Base-by-base conservation (phyloP, 768 basidiomycete genomes). In the Lyophyllum shimeji region DNA sequence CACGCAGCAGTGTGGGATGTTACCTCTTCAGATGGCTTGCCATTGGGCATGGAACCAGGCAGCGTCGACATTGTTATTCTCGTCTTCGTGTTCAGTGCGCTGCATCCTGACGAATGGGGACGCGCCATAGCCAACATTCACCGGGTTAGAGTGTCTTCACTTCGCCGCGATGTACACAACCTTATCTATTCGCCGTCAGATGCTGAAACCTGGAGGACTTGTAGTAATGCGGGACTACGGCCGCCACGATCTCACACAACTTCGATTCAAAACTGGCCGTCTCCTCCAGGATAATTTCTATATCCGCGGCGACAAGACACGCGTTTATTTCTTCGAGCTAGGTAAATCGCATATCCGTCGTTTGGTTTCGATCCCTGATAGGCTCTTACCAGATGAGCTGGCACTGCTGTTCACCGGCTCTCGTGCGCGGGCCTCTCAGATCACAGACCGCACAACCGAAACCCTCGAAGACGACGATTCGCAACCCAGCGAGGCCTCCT, bases 251-350 rank as follows among this genome's bases (percentile, higher is more conserved):
- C 82, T 99, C 44, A 92, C 97, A 1, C 96, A 98, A 69, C 76
- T 99, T 44, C 82, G 97, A 9, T 97, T 99, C 78, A 97, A 93
- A 71, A 80, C 80, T 6, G 86, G 88, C 1, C 81, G 97, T 11
- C 80, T 98, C 53, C 82, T 98, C 11, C 90, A 93, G 42, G 93
- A 95, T 46, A 95, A 97, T 67, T 87, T 99, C 61, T 99, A 99
- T 65, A 89, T 97, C 50, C 83, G 97, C 34, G 97, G 97, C 0
- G 97, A 99, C 74, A 95, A 93, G 65, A 98, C 97, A 0, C 80
- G 97, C 37, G 97, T 99, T 0, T 98, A 98, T 71, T 99, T 98
- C 70, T 99, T 99, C 61, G 89, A 92, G 57, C 69, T 91, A 11
- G 91, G 95, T 92, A 61, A 27, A 74, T 60, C 39, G 48, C 39